Conservation (phyloP, 805 yeast genomes). For the Saturnispora sanitii region DNA sequence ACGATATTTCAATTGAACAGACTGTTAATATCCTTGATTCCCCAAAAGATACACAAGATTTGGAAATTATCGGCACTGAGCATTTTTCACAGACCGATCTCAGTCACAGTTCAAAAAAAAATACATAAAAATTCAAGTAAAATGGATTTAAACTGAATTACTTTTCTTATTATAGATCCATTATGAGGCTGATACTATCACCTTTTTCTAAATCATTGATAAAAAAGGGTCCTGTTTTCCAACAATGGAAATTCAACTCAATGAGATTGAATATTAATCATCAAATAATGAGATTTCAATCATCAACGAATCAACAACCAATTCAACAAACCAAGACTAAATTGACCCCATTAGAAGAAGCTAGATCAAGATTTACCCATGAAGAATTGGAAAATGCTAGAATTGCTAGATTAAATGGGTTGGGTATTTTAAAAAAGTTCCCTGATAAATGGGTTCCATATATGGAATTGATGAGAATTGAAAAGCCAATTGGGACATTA, state of each 20-base stretch:
- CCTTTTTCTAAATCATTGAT: not conserved
- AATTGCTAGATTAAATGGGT: conserved; percentile 37
- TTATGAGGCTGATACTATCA: not conserved
- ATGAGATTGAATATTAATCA: not conserved
- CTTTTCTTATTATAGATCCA: not conserved
- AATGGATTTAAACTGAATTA: too few relatives aligned
- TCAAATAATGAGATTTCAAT: not conserved
- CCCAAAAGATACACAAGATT: not conserved
- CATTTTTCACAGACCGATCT: too few relatives aligned
- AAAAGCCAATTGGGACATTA: conserved; percentile 94
- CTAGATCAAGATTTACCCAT: conserved; percentile 20
- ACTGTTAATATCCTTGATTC: not conserved
- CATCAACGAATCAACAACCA: not conserved
- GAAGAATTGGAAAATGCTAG: conserved; percentile 44
- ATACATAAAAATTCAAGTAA: too few relatives aligned
- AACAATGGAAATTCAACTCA: not conserved
- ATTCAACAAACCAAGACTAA: not conserved
- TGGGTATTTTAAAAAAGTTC: conserved; percentile 44
- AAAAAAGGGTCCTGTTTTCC: not conserved
- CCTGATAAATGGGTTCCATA: conserved; percentile 79
- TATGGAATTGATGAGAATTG: conserved; percentile 84
- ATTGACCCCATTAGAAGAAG: conserved; percentile 2
- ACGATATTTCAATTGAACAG: not conserved
- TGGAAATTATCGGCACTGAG: too few relatives aligned
- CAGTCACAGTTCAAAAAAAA: too few relatives aligned